A percentile compares a stretch with the other conserved stretches of the same genome.
Evolutionary conservation across 139 green algal species (phyloP).

Genomic region (Chlorella sp.): DNA sequence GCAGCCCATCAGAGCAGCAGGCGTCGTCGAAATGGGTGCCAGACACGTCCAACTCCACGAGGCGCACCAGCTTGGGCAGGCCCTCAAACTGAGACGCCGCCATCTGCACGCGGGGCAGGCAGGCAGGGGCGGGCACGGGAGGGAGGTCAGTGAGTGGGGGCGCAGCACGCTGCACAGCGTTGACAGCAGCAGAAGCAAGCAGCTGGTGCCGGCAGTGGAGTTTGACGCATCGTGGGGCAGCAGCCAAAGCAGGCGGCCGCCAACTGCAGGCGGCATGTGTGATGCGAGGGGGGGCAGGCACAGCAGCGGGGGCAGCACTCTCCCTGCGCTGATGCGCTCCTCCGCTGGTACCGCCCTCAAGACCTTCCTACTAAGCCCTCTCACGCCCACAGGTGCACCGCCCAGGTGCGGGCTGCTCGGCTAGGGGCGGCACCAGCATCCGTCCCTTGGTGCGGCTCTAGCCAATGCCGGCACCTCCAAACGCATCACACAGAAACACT

Average conservation of each 20-base stretch:
- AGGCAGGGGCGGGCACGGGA: neutral
- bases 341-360: no score
- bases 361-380: neutral
- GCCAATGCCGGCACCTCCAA: no score
- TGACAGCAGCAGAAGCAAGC: no score
- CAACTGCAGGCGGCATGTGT: neutral
- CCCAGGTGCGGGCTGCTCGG: neutral
- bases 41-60: conserved; percentile 3
- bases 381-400: neutral
- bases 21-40: conserved; percentile 15
- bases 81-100: neutral
- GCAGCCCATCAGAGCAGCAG: neutral
- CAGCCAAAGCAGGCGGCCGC: neutral
- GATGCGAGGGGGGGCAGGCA: no score
- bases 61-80: neutral
- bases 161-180: no score
- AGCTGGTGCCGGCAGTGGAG: no score
- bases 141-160: neutral
- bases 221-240: no score
- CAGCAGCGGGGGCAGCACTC: neutral
- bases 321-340: no score
- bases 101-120: conserved; percentile 8
- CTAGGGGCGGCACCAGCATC: neutral
- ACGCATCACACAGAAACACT: no score
- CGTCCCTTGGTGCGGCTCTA: neutral